Conservation (phyloP, 176 grass and related monocot genomes). For the Panicum miliaceum region DNA sequence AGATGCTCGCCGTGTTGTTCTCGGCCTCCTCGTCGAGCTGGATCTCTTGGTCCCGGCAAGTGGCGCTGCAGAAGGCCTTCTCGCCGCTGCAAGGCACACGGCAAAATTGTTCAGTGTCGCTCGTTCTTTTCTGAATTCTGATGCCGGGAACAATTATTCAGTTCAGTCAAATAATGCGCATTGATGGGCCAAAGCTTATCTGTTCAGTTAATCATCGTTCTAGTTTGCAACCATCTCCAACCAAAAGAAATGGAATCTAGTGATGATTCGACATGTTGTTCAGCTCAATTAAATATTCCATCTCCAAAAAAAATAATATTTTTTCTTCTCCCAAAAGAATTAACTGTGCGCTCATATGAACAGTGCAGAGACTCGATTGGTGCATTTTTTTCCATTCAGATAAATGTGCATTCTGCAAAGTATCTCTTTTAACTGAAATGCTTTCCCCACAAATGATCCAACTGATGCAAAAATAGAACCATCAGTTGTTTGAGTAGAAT, state of each 20-base stretch:
- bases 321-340: neutral
- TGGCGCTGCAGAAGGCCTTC: constrained; percentile 81
- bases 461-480: neutral
- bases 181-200: neutral
- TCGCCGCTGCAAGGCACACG: constrained; percentile 61
- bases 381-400: neutral
- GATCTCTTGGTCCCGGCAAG: constrained; percentile 83
- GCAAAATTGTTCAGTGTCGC: neutral
- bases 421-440: neutral
- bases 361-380: neutral
- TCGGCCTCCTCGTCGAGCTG: constrained; percentile 68
- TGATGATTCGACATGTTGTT: constrained; percentile 1
- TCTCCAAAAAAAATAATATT: neutral
- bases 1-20: constrained; percentile 37
- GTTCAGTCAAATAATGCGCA: neutral
- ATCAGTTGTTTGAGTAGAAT: neutral
- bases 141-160: neutral
- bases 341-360: neutral
- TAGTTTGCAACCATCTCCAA: neutral
- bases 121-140: neutral
- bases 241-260: neutral
- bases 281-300: neutral
- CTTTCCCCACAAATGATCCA: constrained; percentile 18
- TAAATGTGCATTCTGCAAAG: neutral
- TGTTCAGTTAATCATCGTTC: neutral